phyloP scores from a whole-genome alignment of 768 basidiomycete genomes.

The Pleurotus eryngii region DNA sequence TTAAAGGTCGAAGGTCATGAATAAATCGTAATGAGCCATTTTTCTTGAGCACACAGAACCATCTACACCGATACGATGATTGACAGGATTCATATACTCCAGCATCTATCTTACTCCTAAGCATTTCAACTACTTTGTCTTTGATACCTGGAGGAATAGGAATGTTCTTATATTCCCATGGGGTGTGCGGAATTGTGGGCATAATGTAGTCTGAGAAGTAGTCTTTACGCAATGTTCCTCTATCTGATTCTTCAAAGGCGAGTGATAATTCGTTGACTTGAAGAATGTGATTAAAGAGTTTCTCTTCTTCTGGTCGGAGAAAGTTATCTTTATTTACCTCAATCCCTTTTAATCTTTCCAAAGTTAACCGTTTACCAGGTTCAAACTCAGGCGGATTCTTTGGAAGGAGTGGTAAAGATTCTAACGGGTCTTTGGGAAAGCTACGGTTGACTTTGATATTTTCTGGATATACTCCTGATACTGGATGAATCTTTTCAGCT shows the following conservation, averaged over 20 bases:
- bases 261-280: constrained; percentile 18
- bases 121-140: constrained; percentile 23
- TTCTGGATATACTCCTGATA: constrained; percentile 17
- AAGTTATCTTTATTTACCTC: constrained; percentile 16
- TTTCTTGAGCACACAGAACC: constrained; percentile 31
- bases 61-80: constrained; percentile 28
- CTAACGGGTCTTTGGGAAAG: constrained; percentile 25
- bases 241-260: constrained; percentile 18
- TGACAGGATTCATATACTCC: constrained; percentile 25
- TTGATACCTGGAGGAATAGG: constrained; percentile 19
- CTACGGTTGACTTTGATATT: not conserved
- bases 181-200: constrained; percentile 28
- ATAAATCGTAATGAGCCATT: constrained; percentile 10
- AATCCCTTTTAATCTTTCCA: not conserved
- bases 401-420: constrained; percentile 15
- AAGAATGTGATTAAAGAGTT: constrained; percentile 19
- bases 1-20: constrained; percentile 9
- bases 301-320: constrained; percentile 19
- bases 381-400: constrained; percentile 18
- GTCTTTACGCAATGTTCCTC: constrained; percentile 8
- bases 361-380: constrained; percentile 6
- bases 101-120: constrained; percentile 28
- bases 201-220: constrained; percentile 26
- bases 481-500: constrained; percentile 21
- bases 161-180: constrained; percentile 32